These are phyloP conservation scores for Wickerhamiella slavikovae DNA, from an alignment of 805 yeast genomes.

Conservation along the genomic window DNA sequence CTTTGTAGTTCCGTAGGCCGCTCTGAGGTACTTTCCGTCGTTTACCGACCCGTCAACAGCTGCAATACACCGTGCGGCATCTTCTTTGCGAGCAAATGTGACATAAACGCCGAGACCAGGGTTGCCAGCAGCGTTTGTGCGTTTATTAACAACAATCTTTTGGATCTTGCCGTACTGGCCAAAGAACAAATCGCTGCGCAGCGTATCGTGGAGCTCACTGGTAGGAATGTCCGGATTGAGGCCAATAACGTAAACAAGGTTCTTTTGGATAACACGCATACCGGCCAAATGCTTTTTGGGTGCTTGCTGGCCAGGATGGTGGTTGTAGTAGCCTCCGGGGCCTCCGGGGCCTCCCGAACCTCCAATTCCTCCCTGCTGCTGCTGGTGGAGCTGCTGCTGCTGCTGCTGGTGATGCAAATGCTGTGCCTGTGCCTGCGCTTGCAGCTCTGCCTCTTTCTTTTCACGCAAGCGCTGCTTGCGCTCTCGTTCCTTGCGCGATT, in stretches of 20 bases:
- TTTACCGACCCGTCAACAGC: conserved; percentile 83
- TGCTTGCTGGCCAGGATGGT: too few species aligned
- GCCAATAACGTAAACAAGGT: conserved; percentile 89
- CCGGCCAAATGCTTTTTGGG: conserved; percentile 77
- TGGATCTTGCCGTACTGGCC: conserved; percentile 96
- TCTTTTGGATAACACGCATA: conserved; percentile 95
- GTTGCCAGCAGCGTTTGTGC: conserved; percentile 37
- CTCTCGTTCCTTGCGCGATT: conserved; percentile 55
- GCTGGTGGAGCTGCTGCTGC: too few species aligned
- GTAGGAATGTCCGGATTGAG: conserved; percentile 70
- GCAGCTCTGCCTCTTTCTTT: conserved; percentile 71
- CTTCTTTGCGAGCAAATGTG: conserved; percentile 81
- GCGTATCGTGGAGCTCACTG: conserved; percentile 63
- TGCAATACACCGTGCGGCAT: conserved; percentile 80
- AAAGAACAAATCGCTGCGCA: conserved; percentile 80
- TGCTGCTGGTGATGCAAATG: too few species aligned
- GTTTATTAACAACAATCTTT: conserved; percentile 73
- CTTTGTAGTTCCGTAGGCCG: conserved; percentile 97
- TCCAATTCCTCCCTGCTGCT: too few species aligned
- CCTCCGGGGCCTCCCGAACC: too few species aligned
- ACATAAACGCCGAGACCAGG: conserved; percentile 91
- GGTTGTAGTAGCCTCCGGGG: too few species aligned
- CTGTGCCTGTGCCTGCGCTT: too few species aligned
- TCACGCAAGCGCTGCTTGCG: conserved; percentile 74
- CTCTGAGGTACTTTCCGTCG: conserved; percentile 76